A percentile compares a stretch with the other conserved stretches of the same genome.
Evolutionary conservation across 495 filamentous ascomycete genomes (phyloP).

Genomic region (Podospora pseudopauciseta): DNA sequence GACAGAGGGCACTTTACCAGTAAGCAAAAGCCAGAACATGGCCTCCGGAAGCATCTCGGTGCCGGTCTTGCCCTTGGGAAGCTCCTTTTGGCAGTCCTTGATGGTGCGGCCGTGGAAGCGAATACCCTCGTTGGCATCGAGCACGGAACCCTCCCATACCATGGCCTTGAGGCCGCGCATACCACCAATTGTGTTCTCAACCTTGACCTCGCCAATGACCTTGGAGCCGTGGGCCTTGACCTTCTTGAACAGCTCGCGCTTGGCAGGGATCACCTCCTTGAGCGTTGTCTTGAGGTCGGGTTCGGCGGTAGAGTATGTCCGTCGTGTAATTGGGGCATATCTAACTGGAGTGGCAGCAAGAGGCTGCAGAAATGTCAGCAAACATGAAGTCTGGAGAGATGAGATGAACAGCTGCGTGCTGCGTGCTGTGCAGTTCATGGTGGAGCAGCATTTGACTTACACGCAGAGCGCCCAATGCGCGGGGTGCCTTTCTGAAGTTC

Average conservation of each 20-base stretch:
- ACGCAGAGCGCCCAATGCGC: constrained; percentile 47
- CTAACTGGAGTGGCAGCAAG: constrained; percentile 28
- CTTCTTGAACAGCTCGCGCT: constrained; percentile 86
- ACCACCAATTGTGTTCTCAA: constrained; percentile 90
- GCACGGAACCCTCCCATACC: constrained; percentile 97
- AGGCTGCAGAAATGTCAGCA: constrained; percentile 27
- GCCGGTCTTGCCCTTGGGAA: constrained; percentile 88
- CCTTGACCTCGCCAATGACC: constrained; percentile 83
- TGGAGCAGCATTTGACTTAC: constrained; percentile 37
- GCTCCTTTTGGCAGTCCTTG: constrained; percentile 91
- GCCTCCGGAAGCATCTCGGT: constrained; percentile 99
- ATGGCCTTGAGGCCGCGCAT: constrained; percentile 98
- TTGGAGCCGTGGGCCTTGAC: constrained; percentile 83
- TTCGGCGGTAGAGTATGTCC: constrained; percentile 68
- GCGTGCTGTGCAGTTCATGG: not conserved
- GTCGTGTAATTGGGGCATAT: constrained; percentile 27
- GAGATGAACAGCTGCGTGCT: no score
- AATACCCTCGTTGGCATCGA: constrained; percentile 95
- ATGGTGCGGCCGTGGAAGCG: constrained; percentile 97
- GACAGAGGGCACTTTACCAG: constrained; percentile 82
- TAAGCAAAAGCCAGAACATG: constrained; percentile 99
- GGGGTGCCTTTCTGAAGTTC: constrained; percentile 27
- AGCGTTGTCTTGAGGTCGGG: constrained; percentile 84
- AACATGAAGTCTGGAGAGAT: not conserved
- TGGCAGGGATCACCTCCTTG: constrained; percentile 78